Conservation (phyloP, 805 yeast genomes). For the Cyberlindnera sargentensis region DNA sequence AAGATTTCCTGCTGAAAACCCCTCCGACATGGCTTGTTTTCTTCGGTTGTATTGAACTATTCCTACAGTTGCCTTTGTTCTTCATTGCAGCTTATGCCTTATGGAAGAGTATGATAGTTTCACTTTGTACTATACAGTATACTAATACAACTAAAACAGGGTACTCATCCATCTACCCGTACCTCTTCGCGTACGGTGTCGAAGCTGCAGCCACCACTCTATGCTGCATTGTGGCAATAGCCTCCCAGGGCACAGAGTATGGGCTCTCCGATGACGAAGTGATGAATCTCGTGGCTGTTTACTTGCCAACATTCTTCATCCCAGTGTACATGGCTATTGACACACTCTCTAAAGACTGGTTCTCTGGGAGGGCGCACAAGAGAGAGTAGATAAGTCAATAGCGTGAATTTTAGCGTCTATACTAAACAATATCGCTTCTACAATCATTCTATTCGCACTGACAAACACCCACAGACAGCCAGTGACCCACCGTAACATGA, state of each 20-base stretch:
- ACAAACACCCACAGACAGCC: too few species aligned
- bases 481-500: too few species aligned
- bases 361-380: not conserved
- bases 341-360: slow-evolving; percentile 17
- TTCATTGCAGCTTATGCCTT: slow-evolving; percentile 34
- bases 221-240: slow-evolving; percentile 56
- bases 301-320: slow-evolving; percentile 64
- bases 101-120: slow-evolving; percentile 24
- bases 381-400: not conserved
- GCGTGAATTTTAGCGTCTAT: too few species aligned
- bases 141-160: slow-evolving; percentile 10
- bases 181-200: slow-evolving; percentile 62
- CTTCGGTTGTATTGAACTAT: slow-evolving; percentile 66
- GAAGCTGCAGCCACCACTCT: slow-evolving; percentile 79
- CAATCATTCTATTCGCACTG: too few species aligned
- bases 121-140: not conserved
- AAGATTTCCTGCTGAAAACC: slow-evolving; percentile 58
- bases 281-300: slow-evolving; percentile 41
- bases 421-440: too few species aligned
- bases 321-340: slow-evolving; percentile 44
- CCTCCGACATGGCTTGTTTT: slow-evolving; percentile 67
- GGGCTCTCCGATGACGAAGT: slow-evolving; percentile 28
- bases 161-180: slow-evolving; percentile 27
- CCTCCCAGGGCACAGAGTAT: slow-evolving; percentile 27
- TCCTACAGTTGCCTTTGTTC: slow-evolving; percentile 79